These are phyloP conservation scores for Dictyostelium intermedium DNA, from an alignment of 78 protist species.

Conservation along the genomic window DNA sequence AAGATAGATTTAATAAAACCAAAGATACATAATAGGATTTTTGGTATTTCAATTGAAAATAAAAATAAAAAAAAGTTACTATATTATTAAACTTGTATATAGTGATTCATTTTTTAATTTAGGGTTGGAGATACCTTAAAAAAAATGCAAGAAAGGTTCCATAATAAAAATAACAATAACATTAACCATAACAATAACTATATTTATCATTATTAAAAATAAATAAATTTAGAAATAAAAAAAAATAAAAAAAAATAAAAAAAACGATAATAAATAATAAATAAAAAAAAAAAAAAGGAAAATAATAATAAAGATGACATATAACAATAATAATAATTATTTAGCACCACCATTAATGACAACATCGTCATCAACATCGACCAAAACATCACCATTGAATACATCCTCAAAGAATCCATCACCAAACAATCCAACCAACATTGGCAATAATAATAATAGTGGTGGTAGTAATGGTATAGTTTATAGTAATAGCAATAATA, in stretches of 20 bases:
- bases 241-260: not conserved
- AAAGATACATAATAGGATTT: not conserved
- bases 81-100: too few species aligned
- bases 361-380: not conserved
- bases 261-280: not conserved
- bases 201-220: not conserved
- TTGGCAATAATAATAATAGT: not conserved
- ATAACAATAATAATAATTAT: not conserved
- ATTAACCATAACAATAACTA: not conserved
- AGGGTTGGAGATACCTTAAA: not conserved
- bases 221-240: too few species aligned
- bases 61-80: not conserved
- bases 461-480: not conserved
- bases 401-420: not conserved
- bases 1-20: not conserved
- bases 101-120: not conserved
- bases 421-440: not conserved
- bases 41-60: not conserved
- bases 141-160: not conserved
- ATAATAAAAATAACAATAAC: too few species aligned
- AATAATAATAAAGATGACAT: not conserved
- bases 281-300: not conserved
- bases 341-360: constrained; percentile 4
- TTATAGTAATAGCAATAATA: not conserved
- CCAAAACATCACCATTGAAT: not conserved